Percentiles rank a stretch among this genome's conserved stretches.
These are phyloP conservation scores for Ustilago lituana DNA, from an alignment of 1,284 basidiomycete species.

Conservation along the genomic window DNA sequence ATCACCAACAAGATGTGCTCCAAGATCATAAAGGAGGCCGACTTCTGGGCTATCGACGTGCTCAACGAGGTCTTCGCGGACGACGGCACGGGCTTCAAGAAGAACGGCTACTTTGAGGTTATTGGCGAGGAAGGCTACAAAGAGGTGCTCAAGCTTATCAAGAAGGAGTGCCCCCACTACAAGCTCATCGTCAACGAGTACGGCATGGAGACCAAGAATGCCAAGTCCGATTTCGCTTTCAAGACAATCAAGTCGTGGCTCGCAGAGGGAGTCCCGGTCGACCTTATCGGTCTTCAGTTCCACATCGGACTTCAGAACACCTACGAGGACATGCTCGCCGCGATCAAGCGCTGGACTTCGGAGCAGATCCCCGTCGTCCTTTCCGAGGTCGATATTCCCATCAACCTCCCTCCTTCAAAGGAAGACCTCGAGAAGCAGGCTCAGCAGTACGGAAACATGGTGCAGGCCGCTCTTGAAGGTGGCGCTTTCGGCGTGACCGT, in stretches of 20 bases:
- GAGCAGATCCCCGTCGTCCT: conserved; percentile 35
- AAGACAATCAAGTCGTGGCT: conserved; percentile 48
- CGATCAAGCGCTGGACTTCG: conserved; percentile 38
- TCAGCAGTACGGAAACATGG: conserved; percentile 41
- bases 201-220: conserved; percentile 31
- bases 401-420: conserved; percentile 34
- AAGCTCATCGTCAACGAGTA: conserved; percentile 51
- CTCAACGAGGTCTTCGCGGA: conserved; percentile 48
- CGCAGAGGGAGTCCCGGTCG: conserved; percentile 33
- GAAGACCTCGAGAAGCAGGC: conserved; percentile 38
- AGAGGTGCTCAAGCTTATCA: conserved; percentile 36
- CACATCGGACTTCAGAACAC: conserved; percentile 22
- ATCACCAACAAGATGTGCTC: conserved; percentile 40
- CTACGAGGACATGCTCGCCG: conserved; percentile 34
- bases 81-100: conserved; percentile 40
- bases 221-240: conserved; percentile 44
- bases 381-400: conserved; percentile 39
- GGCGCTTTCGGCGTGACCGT: conserved; percentile 31
- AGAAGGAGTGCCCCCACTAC: conserved; percentile 29
- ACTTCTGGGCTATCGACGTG: conserved; percentile 45
- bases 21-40: conserved; percentile 47
- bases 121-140: conserved; percentile 48
- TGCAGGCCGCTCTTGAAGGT: conserved; percentile 38
- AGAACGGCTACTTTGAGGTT: conserved; percentile 45
- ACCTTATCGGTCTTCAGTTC: conserved; percentile 39